Percentiles rank a stretch among this genome's conserved stretches.
These are phyloP conservation scores for Kluyveromyces starmeri DNA, from an alignment of 805 yeast species.

Conservation along the genomic window DNA sequence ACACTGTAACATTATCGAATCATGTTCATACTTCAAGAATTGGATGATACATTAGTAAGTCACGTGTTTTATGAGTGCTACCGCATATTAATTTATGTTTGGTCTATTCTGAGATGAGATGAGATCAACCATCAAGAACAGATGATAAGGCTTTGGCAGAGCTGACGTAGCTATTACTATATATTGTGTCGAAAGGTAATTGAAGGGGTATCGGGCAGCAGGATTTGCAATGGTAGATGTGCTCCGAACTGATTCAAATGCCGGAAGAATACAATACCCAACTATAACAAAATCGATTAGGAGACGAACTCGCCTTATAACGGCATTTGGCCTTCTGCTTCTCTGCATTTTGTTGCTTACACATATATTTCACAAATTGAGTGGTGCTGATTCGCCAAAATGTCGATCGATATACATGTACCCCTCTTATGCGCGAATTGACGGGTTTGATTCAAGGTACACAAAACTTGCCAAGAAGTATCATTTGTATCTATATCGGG, in stretches of 20 bases:
- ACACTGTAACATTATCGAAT: conserved; percentile 3
- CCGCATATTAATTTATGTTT: no score
- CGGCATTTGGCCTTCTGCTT: conserved; percentile 14
- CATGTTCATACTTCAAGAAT: background rate
- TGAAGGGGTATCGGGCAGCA: no score
- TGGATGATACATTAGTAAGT: background rate
- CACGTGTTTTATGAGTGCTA: no score
- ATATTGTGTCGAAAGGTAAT: no score
- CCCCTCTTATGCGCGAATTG: conserved; percentile 71
- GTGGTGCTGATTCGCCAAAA: conserved; percentile 41
- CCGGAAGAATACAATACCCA: conserved; percentile 2
- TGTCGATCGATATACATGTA: conserved; percentile 73
- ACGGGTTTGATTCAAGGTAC: conserved; percentile 64
- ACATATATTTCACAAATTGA: conserved; percentile 14
- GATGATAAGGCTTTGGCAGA: no score
- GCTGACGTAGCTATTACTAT: no score
- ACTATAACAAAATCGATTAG: conserved; percentile 2
- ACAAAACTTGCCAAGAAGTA: conserved; percentile 58
- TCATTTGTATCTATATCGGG: conserved; percentile 77
- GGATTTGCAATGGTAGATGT: no score
- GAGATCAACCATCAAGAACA: no score
- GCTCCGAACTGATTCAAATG: no score
- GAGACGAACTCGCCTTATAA: conserved; percentile 4
- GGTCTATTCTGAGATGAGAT: no score
- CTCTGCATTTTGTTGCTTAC: conserved; percentile 9